Evolutionary conservation across 2,329 filamentous ascomycete species (phyloP).

Genomic region (Fusarium verrucosum): DNA sequence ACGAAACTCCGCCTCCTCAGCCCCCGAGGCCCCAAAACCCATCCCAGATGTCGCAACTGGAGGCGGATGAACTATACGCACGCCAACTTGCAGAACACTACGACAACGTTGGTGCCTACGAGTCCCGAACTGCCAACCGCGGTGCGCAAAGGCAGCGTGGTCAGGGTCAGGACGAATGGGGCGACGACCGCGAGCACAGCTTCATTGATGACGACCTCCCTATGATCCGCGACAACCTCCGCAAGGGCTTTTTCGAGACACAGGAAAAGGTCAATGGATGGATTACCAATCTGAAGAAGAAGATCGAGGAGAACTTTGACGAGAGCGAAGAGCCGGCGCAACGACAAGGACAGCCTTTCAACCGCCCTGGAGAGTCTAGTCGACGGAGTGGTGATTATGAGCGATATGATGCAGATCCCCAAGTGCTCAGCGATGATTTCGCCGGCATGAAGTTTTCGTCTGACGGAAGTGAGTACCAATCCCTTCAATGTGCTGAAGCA

Average conservation of each 20-base stretch:
- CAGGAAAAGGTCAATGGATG: constrained; percentile 92
- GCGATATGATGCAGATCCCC: constrained; percentile 93
- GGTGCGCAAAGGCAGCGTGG: constrained; percentile 55
- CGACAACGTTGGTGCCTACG: constrained; percentile 69
- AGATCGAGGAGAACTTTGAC: constrained; percentile 86
- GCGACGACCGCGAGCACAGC: constrained; percentile 80
- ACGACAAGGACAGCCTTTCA: constrained; percentile 45
- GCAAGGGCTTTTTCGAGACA: constrained; percentile 93
- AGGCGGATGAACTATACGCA: constrained; percentile 90
- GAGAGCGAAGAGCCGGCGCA: constrained; percentile 66
- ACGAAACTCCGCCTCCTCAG: constrained; percentile 72
- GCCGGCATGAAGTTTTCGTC: constrained; percentile 70
- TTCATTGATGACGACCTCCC: constrained; percentile 97
- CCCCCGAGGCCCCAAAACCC: constrained; percentile 78
- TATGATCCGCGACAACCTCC: constrained; percentile 89
- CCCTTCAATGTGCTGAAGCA: not conserved
- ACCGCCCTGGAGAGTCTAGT: constrained; percentile 68
- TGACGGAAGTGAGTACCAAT: constrained; percentile 65
- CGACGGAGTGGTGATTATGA: constrained; percentile 87
- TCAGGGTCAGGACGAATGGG: constrained; percentile 29
- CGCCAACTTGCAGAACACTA: constrained; percentile 94
- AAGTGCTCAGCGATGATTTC: constrained; percentile 91
- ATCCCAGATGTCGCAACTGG: constrained; percentile 79
- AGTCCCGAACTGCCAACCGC: constrained; percentile 63
- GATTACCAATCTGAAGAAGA: constrained; percentile 92